These are phyloP conservation scores for Globisporangium orthogonon DNA, from an alignment of 352 stramenopile species.

Conservation along the genomic window DNA sequence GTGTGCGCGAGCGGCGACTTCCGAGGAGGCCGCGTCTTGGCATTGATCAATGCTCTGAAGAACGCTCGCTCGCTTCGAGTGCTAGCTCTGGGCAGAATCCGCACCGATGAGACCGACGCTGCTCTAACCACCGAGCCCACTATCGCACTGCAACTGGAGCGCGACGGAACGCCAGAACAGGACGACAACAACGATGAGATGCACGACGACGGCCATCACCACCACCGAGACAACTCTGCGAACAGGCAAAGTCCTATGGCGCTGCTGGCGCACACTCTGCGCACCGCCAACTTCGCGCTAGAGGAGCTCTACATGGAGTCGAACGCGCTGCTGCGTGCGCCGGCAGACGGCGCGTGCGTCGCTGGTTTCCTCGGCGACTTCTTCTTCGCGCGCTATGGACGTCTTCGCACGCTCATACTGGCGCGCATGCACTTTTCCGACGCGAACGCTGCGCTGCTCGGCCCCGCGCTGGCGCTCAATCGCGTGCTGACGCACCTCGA, in stretches of 20 bases:
- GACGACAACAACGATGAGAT: constrained; percentile 2
- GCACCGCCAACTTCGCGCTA: constrained; percentile 53
- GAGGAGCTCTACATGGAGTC: constrained; percentile 56
- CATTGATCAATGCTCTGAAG: constrained; percentile 32
- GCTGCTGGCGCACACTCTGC: constrained; percentile 26
- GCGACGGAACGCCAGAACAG: constrained; percentile 6
- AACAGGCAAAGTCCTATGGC: constrained; percentile 19
- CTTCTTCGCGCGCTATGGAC: constrained; percentile 70
- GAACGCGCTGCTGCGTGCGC: constrained; percentile 26
- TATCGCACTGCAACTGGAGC: constrained; percentile 1
- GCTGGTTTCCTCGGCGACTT: constrained; percentile 53
- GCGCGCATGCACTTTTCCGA: constrained; percentile 41
- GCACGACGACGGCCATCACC: background rate
- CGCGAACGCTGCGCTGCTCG: constrained; percentile 24
- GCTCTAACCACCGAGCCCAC: background rate
- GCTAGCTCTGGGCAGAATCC: constrained; percentile 33
- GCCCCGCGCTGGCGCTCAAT: constrained; percentile 48
- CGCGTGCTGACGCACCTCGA: constrained; percentile 45
- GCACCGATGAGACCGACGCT: background rate
- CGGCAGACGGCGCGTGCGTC: constrained; percentile 24
- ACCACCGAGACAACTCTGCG: background rate
- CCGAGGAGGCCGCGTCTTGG: constrained; percentile 16
- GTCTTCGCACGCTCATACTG: constrained; percentile 35
- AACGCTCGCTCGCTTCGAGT: constrained; percentile 34
- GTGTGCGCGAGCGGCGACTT: constrained; percentile 30